Evolutionary conservation across 441 rosid species (phyloP).

Genomic region (Pelargonium citronellum): DNA sequence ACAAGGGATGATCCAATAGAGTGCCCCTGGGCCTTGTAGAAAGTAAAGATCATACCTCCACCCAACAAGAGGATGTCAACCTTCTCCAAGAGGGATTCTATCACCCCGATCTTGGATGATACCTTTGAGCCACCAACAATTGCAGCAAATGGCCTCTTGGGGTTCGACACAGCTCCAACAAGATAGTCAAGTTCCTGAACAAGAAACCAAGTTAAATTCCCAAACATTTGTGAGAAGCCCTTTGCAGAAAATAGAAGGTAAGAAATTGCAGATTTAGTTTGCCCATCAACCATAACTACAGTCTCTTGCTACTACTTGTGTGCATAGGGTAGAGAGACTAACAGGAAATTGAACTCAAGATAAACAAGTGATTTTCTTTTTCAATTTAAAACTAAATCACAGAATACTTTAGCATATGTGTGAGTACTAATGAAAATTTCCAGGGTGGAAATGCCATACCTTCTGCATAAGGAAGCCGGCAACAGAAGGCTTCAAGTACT

Average conservation of each 20-base stretch:
- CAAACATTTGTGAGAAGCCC: background rate
- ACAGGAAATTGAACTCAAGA: no score
- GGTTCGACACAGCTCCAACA: constrained; percentile 24
- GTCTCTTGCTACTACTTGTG: no score
- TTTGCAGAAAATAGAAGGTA: no score
- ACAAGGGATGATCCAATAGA: constrained; percentile 27
- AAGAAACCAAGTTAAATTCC: background rate
- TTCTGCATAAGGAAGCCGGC: constrained; percentile 31
- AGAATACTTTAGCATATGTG: no score
- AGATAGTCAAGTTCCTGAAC: constrained; percentile 25
- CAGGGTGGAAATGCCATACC: constrained; percentile 4
- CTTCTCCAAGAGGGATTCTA: constrained; percentile 23
- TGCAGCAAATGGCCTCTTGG: constrained; percentile 27
- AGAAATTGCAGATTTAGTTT: no score
- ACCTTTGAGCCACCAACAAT: constrained; percentile 28
- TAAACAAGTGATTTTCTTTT: no score
- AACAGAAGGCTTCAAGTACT: constrained; percentile 27
- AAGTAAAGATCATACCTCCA: constrained; percentile 24
- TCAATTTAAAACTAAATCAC: no score
- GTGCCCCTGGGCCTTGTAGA: constrained; percentile 3
- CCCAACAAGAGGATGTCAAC: constrained; percentile 22
- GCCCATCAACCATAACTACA: no score
- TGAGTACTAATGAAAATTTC: background rate
- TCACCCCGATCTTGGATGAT: constrained; percentile 28
- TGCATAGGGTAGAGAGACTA: no score